Evolutionary conservation across 2,329 filamentous ascomycete genomes (phyloP).

Genomic region (Camillea tinctor): DNA sequence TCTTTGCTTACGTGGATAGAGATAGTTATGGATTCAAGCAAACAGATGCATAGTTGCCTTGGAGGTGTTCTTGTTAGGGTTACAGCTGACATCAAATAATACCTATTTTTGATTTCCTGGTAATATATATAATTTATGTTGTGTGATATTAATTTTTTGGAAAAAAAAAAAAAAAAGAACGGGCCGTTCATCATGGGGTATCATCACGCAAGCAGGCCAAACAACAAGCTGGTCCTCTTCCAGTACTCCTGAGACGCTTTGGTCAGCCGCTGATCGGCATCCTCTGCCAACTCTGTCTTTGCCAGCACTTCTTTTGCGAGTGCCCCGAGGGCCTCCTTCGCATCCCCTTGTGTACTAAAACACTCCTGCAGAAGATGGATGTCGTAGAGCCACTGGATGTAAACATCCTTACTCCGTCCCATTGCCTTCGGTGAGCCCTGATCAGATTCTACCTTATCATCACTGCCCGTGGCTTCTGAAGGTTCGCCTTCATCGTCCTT

Average conservation of each 20-base stretch:
- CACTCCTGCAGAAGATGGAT: conserved; percentile 49
- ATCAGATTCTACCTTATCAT: conserved; percentile 11
- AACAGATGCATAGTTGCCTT: background rate
- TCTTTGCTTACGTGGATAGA: no score
- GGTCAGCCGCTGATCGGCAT: conserved; percentile 51
- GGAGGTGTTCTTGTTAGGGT: background rate
- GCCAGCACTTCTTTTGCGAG: conserved; percentile 47
- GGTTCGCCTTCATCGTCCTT: background rate
- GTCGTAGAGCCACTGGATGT: conserved; percentile 63
- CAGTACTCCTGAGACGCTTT: conserved; percentile 75
- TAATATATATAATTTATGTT: background rate
- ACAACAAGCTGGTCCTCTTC: conserved; percentile 77
- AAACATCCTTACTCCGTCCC: conserved; percentile 44
- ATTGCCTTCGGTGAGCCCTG: background rate
- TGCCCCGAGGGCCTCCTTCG: conserved; percentile 36
- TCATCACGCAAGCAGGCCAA: conserved; percentile 65
- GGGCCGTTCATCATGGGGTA: conserved; percentile 10
- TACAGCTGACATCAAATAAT: no score
- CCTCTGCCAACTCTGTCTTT: conserved; percentile 48
- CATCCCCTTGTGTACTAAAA: conserved; percentile 34
- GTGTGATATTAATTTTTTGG: background rate
- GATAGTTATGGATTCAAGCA: no score
- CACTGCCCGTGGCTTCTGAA: conserved; percentile 10
- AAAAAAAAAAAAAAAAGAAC: background rate
- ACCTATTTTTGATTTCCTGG: background rate